Conservation (phyloP, 2,329 filamentous ascomycete genomes). For the Chaetomium olivaceum region DNA sequence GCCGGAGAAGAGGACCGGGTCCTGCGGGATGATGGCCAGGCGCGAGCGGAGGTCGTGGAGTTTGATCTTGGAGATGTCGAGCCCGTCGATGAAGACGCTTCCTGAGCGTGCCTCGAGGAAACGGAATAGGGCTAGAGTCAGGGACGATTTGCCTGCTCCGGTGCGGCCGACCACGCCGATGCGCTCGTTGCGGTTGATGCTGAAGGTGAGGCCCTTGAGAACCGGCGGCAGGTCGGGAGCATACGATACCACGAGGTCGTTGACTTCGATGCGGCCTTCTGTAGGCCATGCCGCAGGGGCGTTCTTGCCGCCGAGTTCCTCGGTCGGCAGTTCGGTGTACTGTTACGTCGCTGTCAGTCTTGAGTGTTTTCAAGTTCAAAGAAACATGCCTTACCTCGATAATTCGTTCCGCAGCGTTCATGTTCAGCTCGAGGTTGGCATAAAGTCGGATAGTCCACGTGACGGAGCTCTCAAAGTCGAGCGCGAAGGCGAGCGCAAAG, state of each 20-base stretch:
- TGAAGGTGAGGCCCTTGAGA: conserved; percentile 68
- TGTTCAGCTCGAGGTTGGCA: conserved; percentile 71
- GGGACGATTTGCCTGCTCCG: conserved; percentile 74
- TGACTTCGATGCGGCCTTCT: conserved; percentile 71
- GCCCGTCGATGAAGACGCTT: conserved; percentile 67
- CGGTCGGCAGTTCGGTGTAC: conserved; percentile 68
- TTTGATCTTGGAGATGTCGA: conserved; percentile 72
- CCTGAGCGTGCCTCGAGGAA: conserved; percentile 71
- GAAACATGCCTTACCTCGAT: conserved; percentile 50
- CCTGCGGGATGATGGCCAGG: conserved; percentile 79
- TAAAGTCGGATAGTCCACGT: conserved; percentile 69
- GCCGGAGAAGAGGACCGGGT: conserved; percentile 79
- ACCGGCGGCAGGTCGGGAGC: conserved; percentile 70
- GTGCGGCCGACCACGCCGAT: conserved; percentile 78
- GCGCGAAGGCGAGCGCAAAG: conserved; percentile 72
- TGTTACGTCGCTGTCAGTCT: conserved; percentile 12
- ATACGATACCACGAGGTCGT: conserved; percentile 71
- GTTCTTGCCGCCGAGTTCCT: conserved; percentile 60
- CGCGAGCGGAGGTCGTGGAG: conserved; percentile 71
- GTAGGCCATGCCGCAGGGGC: conserved; percentile 74
- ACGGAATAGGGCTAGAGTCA: conserved; percentile 75
- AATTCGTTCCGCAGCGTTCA: conserved; percentile 76
- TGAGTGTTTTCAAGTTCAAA: neutral
- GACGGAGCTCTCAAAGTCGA: conserved; percentile 66
- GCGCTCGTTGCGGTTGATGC: conserved; percentile 65